Evolutionary conservation across 2,329 filamentous ascomycete species (phyloP), one percentile per base, ranked within the genome.

Genomic region (Aspergillus oerlinghausenensis): DNA sequence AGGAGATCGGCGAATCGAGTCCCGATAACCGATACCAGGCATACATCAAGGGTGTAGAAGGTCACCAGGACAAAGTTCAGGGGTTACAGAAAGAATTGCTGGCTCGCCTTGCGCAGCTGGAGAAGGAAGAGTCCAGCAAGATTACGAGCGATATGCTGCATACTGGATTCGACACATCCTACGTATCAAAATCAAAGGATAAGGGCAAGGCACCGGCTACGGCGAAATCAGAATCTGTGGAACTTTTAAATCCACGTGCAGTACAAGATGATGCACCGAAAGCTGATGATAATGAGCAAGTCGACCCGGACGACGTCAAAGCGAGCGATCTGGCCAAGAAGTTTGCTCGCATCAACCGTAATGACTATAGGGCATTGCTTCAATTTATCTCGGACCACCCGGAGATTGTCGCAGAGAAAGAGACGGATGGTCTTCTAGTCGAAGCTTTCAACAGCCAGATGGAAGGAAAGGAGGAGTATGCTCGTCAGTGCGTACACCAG

Each of bases 141-240:
- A 99, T 99, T 62, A 99, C 94, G 10, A 97, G 92, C 70, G 92
- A 96, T 63, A 83, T 85, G 63, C 85, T 96, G 65, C 89, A 92
- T 68, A 92, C 88, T 2, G 94, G 94, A 5, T 99, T 99, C 72
- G 87, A 95, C 75, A 93, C 86, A 72, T 95, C 92, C 2, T 84
- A 88, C 63, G 85, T 99, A 54, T 80, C 84, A 67, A 93, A 91
- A 73, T 72, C 70, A 14, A 67, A 71, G 49, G 77, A 78, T 58
- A 70, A 76, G 56, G 79, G 79, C 68, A 79, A 77, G 49, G 58
- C 70, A 10, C 65, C 71, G 57, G 59, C 70, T 51, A 74, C 80
- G 60, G 72, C 79, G 32, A 75, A 78, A 58, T 61, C 66, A 26
- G 63, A 60, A 19, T 66, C 70, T 6, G 80, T 90, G 49, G 90